Evolutionary conservation across 768 basidiomycete genomes (phyloP).

Genomic region (Mycena galericulata): DNA sequence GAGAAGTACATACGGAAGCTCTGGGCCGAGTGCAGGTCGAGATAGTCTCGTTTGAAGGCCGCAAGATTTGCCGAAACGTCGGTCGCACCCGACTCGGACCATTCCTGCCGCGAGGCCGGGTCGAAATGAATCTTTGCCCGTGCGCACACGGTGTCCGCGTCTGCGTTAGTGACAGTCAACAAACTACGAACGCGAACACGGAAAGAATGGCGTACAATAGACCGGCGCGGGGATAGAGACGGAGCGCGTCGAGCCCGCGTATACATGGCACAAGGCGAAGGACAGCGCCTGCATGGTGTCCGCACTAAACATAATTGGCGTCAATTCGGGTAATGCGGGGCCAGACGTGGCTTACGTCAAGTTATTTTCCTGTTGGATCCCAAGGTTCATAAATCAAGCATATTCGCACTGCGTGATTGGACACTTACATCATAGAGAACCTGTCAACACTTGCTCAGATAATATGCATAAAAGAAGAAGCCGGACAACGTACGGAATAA

Average conservation of each 20-base stretch:
- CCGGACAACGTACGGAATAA: constrained; percentile 54
- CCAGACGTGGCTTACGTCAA: constrained; percentile 60
- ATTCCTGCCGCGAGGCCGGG: constrained; percentile 56
- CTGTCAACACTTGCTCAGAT: constrained; percentile 34
- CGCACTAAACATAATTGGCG: constrained; percentile 51
- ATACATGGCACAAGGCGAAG: constrained; percentile 83
- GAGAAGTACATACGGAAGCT: constrained; percentile 53
- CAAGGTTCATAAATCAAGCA: background rate
- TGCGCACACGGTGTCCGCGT: constrained; percentile 81
- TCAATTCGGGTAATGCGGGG: background rate
- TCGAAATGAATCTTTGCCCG: constrained; percentile 75
- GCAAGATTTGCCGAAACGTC: constrained; percentile 54
- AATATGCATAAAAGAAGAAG: background rate
- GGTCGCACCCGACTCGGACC: constrained; percentile 48
- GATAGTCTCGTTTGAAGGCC: constrained; percentile 63
- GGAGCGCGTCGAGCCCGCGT: constrained; percentile 83
- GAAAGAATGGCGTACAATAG: constrained; percentile 67
- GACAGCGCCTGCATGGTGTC: constrained; percentile 78
- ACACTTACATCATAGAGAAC: constrained; percentile 56
- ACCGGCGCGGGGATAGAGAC: constrained; percentile 90
- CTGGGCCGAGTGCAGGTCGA: constrained; percentile 55
- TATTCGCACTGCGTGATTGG: background rate
- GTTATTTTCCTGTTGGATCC: constrained; percentile 57
- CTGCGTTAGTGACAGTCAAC: constrained; percentile 46
- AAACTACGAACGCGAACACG: background rate